These are phyloP conservation scores for Sporothrix brasiliensis DNA, from an alignment of 2,329 filamentous ascomycete genomes.

Conservation along the genomic window DNA sequence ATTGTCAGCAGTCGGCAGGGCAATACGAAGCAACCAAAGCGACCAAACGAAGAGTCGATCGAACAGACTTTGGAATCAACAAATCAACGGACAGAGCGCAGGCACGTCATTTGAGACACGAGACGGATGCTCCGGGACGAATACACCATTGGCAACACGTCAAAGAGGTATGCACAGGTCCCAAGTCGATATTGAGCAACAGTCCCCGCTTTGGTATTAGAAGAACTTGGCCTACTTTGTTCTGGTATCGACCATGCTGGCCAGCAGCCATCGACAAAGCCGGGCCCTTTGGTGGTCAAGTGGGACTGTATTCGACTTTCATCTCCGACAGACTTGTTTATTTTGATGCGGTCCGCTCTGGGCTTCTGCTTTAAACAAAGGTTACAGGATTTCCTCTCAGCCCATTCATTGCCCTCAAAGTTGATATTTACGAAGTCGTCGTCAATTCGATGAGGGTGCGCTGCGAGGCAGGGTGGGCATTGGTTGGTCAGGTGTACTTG, in stretches of 20 bases:
- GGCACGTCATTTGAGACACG: background rate
- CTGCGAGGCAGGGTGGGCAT: slow-evolving; percentile 32
- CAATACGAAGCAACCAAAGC: slow-evolving; percentile 1
- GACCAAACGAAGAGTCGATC: too few relatives aligned
- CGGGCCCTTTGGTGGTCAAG: background rate
- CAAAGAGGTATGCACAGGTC: too few relatives aligned
- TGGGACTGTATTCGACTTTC: background rate
- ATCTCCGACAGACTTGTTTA: background rate
- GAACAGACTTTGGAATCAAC: background rate
- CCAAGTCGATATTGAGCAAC: background rate
- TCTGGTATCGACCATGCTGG: background rate
- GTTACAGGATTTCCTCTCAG: background rate
- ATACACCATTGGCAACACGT: slow-evolving; percentile 11
- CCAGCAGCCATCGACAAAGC: background rate
- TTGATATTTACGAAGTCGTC: slow-evolving; percentile 5
- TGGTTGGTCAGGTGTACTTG: slow-evolving; percentile 32
- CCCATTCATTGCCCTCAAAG: background rate
- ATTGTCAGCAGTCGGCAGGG: background rate
- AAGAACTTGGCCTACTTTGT: background rate
- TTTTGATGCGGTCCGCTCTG: background rate
- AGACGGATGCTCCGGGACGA: background rate
- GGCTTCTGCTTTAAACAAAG: background rate
- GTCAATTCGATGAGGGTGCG: background rate
- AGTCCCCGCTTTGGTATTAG: background rate
- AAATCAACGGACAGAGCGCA: background rate